Evolutionary conservation across 2,329 filamentous ascomycete species (phyloP), one percentile per base, ranked within the genome.

Genomic region (Trichoderma gracile): DNA sequence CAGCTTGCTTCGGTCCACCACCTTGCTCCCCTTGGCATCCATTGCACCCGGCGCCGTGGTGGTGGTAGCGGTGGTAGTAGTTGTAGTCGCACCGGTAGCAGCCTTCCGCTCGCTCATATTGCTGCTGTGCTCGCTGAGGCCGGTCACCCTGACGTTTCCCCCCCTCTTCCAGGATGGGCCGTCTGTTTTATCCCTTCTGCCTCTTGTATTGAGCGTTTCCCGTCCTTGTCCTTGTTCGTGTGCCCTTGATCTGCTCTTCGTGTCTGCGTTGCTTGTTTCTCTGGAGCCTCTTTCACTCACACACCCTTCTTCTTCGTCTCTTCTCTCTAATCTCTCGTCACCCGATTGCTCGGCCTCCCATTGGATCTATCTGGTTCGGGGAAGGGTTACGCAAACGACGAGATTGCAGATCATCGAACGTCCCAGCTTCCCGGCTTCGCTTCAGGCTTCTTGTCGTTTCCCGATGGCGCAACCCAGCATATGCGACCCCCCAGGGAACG

Each of bases 41-140:
- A 73, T 73, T 21, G 33, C 50, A 49, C 52, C 60, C 60, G 52
- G 27, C 50, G 60, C 50, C 30, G 52, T 49, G 66, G 60, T 45
- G 15, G 60, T 46, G 67, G 72, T 56, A 27, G 25, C 5, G 3
- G 38, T 14, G 14, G 40, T 19, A 2, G 47, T 52, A 10, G 52
- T 33, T 66, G 52, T 43, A 15, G 60, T 46, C 66, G 72, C 52
- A 53, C 33, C 70, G 65, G 71, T 70, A 69, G 33, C 33, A 38
- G 72, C 69, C 67, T 73, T 73, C 69, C 71, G 73, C 69, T 75
- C 73, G 66, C 69, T 75, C 73, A 75, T 38, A 12, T 75, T 14
- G 50, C 60, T 63, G 71, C 66, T 71, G 69, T 66, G 61, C 59
- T 46, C 64, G 30, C 61, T 56, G 6, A 45, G 33, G 10, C 10